These are phyloP conservation scores for Malus domestica DNA, from an alignment of 306 rosid species.

Conservation along the genomic window DNA sequence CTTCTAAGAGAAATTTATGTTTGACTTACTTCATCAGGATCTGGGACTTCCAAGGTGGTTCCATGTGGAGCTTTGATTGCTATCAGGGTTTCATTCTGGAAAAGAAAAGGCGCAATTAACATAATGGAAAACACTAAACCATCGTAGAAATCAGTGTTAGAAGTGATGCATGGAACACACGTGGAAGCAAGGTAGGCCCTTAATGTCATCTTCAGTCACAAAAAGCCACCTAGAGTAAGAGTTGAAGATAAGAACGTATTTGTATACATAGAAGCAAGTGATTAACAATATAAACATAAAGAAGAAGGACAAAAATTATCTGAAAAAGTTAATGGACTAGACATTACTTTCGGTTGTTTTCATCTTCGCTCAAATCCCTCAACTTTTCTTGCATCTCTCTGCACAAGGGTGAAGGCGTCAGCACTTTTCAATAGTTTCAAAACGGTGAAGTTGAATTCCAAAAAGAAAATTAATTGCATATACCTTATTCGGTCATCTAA, in stretches of 20 bases:
- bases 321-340: conserved; percentile 6
- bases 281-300: neutral
- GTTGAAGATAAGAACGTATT: neutral
- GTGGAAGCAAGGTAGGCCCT: conserved; percentile 76
- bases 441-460: conserved; percentile 12
- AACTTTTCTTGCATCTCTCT: conserved; percentile 87
- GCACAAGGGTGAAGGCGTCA: conserved; percentile 29
- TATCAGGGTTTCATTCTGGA: conserved; percentile 93
- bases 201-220: conserved; percentile 91
- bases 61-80: conserved; percentile 99
- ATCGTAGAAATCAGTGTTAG: conserved; percentile 3
- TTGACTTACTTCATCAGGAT: conserved; percentile 89
- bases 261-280: neutral
- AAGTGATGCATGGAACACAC: conserved; percentile 34
- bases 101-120: conserved; percentile 17
- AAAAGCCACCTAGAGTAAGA: conserved; percentile 60
- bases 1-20: conserved; percentile 17
- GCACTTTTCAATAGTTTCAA: conserved; percentile 13
- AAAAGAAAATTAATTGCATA: conserved; percentile 19
- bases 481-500: conserved; percentile 89
- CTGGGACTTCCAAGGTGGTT: conserved; percentile 97
- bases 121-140: conserved; percentile 15
- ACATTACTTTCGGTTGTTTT: conserved; percentile 65
- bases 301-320: conserved; percentile 5
- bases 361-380: conserved; percentile 79